Evolutionary conservation across 1,284 basidiomycete genomes (phyloP), one percentile per base, ranked within the genome.

Genomic region (Moesziomyces sp.): DNA sequence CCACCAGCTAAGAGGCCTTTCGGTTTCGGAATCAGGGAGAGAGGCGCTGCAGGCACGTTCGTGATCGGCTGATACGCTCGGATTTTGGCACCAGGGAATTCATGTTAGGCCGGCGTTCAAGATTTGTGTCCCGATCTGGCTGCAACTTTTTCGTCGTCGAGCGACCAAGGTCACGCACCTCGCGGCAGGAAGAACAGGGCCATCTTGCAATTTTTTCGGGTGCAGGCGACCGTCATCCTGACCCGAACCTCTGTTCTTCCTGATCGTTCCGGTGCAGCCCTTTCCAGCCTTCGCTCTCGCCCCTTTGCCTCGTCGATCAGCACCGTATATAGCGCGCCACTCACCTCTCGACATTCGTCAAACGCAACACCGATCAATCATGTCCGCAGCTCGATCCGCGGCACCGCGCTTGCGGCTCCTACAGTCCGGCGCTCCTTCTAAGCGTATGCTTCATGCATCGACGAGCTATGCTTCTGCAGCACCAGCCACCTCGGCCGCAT

Each of bases 361-460:
- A 40, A 40, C 2, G 18, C 26, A 10, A 11, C 19, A 33, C 30
- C 23, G 9, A 16, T 8, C 7, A 43, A 14, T 6, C 24, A 71
- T 71, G 68, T 62, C 68, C 46, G 63, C 62, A 49, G 56, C 52
- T 40, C 48, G 68, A 40, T 54, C 68, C 10, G 68, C 54, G 35
- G 62, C 62, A 10, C 55, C 62, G 30, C 62, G 55, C n/a, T 49
- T 65, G 61, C 59, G 58, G 56, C 48, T 54, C 14, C 48, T 70
- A 40, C 53, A 52, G 23, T 56, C 56, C 33, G 52, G 48, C 47
- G 33, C 35, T 7, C 46, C 56, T 19, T 50, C 60, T 5, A 54
- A 52, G 48, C 60, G 67, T 46, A 56, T 66, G 16, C 30, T 72
- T 33, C 69, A 72, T 24, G 57, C 63, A 19, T 59, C 63, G 6